These are phyloP conservation scores for Takashimella koratensis DNA, from an alignment of 1,284 basidiomycete genomes.

Conservation along the genomic window DNA sequence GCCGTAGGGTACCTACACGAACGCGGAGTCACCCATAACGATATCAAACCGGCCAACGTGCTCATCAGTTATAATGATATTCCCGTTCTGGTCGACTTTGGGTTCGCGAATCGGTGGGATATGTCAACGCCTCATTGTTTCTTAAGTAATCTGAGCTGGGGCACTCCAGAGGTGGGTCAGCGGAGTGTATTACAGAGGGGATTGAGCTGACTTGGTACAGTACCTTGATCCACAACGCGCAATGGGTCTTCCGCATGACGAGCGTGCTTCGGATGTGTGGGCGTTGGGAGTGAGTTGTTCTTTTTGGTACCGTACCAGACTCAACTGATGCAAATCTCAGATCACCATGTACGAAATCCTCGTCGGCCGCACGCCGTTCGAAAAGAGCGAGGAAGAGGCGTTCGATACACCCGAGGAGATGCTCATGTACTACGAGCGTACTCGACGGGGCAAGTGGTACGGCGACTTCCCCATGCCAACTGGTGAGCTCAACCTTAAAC, in stretches of 20 bases:
- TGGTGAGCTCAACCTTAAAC: conserved; percentile 28
- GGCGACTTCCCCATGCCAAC: conserved; percentile 67
- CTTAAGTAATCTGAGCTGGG: conserved; percentile 76
- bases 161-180: conserved; percentile 66
- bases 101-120: conserved; percentile 74
- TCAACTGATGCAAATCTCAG: too few relatives aligned
- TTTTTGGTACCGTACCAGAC: background rate
- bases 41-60: conserved; percentile 94
- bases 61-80: conserved; percentile 67
- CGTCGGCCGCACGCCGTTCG: conserved; percentile 85
- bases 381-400: conserved; percentile 71
- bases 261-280: conserved; percentile 88
- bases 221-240: conserved; percentile 87
- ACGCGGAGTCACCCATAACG: conserved; percentile 85
- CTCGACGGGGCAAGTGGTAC: conserved; percentile 77
- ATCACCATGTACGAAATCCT: conserved; percentile 90
- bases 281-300: conserved; percentile 62
- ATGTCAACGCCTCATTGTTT: conserved; percentile 54
- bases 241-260: conserved; percentile 78
- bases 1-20: conserved; percentile 83
- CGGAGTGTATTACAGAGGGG: background rate
- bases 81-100: conserved; percentile 85
- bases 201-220: conserved; percentile 46
- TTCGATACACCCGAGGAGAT: conserved; percentile 75
- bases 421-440: conserved; percentile 76